phyloP scores from a whole-genome alignment of 805 yeast species.

The Pichia rugopelliculosa region DNA sequence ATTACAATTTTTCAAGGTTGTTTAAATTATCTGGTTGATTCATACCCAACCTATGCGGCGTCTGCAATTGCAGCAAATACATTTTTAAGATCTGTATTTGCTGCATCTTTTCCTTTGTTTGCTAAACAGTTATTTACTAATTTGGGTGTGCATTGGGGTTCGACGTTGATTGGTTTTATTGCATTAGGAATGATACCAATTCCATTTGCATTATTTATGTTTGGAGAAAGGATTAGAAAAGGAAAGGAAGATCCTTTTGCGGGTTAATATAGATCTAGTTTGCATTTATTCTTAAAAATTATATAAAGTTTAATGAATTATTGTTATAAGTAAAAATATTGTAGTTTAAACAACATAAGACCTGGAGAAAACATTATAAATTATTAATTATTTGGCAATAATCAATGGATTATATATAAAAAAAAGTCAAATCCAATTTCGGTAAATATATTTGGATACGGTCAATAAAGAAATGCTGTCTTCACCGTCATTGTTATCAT shows the following conservation, averaged over 20 bases:
- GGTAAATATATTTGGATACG: no score
- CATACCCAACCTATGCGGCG: slow-evolving; percentile 62
- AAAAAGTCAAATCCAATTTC: no score
- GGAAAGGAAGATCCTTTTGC: slow-evolving; percentile 31
- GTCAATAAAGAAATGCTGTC: no score
- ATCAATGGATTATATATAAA: no score
- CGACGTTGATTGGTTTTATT: slow-evolving; percentile 53
- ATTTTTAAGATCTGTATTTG: slow-evolving; percentile 57
- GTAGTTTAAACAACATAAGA: no score
- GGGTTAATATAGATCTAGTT: background rate
- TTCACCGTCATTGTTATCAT: no score
- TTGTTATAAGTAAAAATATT: background rate
- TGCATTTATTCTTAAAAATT: background rate
- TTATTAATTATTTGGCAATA: no score
- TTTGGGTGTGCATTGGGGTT: slow-evolving; percentile 68
- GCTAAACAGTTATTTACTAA: slow-evolving; percentile 48
- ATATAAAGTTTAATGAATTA: background rate
- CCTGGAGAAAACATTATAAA: no score
- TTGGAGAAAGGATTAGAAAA: slow-evolving; percentile 37
- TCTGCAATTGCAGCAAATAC: slow-evolving; percentile 50
- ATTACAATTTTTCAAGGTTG: slow-evolving; percentile 62
- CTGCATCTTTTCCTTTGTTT: slow-evolving; percentile 63
- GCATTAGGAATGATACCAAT: slow-evolving; percentile 55
- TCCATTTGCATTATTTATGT: slow-evolving; percentile 48
- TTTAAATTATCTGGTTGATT: slow-evolving; percentile 62